These are phyloP conservation scores for Erigeron canadensis DNA, from an alignment of 129 eudicot species.

Conservation along the genomic window DNA sequence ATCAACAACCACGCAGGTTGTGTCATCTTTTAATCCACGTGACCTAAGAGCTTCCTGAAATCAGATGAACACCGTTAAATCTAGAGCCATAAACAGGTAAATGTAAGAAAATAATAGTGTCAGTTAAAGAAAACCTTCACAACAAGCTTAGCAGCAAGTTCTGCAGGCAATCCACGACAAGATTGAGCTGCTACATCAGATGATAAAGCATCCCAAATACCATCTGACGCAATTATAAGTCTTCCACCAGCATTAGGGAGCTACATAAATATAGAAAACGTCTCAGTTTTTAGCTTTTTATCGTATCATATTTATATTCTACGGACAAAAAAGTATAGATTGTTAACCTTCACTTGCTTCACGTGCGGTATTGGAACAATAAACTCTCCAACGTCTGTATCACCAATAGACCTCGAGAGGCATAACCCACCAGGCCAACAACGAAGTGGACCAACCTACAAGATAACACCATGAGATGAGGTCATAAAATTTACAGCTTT, in stretches of 20 bases:
- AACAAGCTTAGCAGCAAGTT: slow-evolving; percentile 96
- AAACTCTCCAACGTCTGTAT: slow-evolving; percentile 96
- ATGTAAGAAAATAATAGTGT: not conserved
- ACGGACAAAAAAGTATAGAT: not conserved
- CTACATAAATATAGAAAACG: slow-evolving; percentile 35
- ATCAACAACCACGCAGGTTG: slow-evolving; percentile 98
- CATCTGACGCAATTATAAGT: slow-evolving; percentile 97
- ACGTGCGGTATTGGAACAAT: slow-evolving; percentile 96
- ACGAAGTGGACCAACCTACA: slow-evolving; percentile 92
- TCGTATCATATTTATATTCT: not conserved
- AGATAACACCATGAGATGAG: not conserved
- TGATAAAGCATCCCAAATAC: slow-evolving; percentile 96
- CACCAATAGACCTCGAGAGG: slow-evolving; percentile 98
- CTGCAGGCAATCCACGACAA: slow-evolving; percentile 94
- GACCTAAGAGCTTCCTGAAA: slow-evolving; percentile 94
- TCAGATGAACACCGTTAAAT: not conserved
- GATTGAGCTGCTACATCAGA: slow-evolving; percentile 83
- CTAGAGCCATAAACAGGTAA: not conserved
- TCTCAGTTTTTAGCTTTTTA: not conserved
- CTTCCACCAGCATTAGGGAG: slow-evolving; percentile 93
- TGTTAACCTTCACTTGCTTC: slow-evolving; percentile 88
- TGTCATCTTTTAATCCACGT: slow-evolving; percentile 95
- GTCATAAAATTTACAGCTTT: slow-evolving; percentile 3
- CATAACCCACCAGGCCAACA: slow-evolving; percentile 99
- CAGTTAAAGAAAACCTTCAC: slow-evolving; percentile 63